Base-by-base conservation (phyloP, 495 filamentous ascomycete genomes). In the Ramalina intermedia region DNA sequence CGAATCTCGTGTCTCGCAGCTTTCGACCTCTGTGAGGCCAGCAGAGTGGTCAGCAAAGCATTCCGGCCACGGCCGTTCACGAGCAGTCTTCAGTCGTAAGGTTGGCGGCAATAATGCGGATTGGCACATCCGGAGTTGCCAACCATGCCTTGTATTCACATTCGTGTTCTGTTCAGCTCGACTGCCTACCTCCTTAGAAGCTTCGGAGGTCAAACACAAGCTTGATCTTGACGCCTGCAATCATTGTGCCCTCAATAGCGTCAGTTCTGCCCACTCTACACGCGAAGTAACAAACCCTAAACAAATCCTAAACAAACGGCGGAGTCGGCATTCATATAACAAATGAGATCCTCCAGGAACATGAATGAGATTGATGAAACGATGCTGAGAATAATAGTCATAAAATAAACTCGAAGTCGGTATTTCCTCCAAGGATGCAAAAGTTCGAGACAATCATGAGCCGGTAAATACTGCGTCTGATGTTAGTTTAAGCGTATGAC, bases 191-290 rank as follows among this genome's bases (percentile, higher is more conserved):
- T 41, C 26, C 37, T 24, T 24, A 24, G 6, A 26, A 33, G 21
- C 47, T 49, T 27, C 37, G 47, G 21, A 49, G 37, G 21, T 49
- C 23, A 21, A 49, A 49, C 6, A 49, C 41, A 37, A 24, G 38
- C 35, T 39, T 27, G 21, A 29, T 49, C 37, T 26, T 11, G 39
- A 33, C 14, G 21, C 24, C 21, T 33, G 37, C 13, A 41, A 21
- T 21, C 27, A 18, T 8, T 29, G 8, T 18, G 2, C 16, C 14
- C 37, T 36, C 24, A 9, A 37, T 8, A 24, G 26, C 13, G 47
- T 49, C 37, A 49, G 18, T 2, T 33, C 47, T 27, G 38, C 37
- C 6, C 21, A 14, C 16, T 41, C 36, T 48, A 18, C 36, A 20
- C 36, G 2, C 23, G 23, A 6, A 24, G 6, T 24, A 24, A 4